Evolutionary conservation across 1,139 yeast genomes (phyloP).

Genomic region (Zygosaccharomyces sapae): DNA sequence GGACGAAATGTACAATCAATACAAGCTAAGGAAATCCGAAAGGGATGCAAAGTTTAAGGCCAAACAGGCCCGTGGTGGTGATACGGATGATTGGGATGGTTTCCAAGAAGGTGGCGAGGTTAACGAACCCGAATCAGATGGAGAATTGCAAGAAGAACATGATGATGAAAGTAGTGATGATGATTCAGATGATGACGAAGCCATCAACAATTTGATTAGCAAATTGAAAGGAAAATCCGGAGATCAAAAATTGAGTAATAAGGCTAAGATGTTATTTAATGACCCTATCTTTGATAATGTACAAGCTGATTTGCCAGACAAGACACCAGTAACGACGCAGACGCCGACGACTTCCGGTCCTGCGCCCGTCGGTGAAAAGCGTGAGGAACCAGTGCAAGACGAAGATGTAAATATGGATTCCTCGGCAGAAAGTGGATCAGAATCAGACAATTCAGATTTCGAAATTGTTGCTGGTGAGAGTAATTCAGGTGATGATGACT

Average conservation of each 20-base stretch:
- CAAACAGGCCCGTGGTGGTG: constrained; percentile 75
- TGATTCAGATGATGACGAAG: constrained; percentile 63
- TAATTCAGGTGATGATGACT: constrained; percentile 38
- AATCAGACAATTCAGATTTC: constrained; percentile 43
- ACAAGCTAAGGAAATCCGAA: constrained; percentile 70
- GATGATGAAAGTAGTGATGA: constrained; percentile 38
- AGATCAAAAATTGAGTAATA: constrained; percentile 56
- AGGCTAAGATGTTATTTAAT: constrained; percentile 73
- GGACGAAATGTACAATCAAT: constrained; percentile 73
- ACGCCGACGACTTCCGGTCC: constrained; percentile 16
- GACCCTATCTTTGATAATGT: constrained; percentile 72
- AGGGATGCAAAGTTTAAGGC: constrained; percentile 78
- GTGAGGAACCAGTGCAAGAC: constrained; percentile 15
- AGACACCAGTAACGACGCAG: neutral
- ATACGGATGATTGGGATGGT: constrained; percentile 84
- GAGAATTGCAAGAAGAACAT: constrained; percentile 42
- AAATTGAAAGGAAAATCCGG: constrained; percentile 47
- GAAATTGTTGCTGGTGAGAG: constrained; percentile 50
- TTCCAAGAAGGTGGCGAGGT: constrained; percentile 45
- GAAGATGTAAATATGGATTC: constrained; percentile 21
- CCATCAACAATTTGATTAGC: constrained; percentile 58
- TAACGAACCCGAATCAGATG: constrained; percentile 9
- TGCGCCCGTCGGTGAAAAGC: constrained; percentile 19
- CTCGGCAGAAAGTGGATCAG: constrained; percentile 27
- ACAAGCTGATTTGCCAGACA: constrained; percentile 41